phyloP scores from a whole-genome alignment of 1,139 yeast species.

The Pichia inconspicua region DNA sequence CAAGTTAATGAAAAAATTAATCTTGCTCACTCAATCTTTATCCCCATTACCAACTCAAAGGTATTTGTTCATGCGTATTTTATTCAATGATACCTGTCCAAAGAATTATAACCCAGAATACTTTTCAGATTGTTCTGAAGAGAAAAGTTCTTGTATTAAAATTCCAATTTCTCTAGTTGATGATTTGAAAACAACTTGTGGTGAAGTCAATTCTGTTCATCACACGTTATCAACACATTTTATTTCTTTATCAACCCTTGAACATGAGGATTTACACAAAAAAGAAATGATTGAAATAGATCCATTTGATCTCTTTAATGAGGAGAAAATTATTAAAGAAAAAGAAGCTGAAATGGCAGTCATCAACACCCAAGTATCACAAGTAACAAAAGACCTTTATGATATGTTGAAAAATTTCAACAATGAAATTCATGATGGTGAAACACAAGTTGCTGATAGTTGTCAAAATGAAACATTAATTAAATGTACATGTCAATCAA shows the following conservation, averaged over 20 bases:
- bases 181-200: conserved; percentile 18
- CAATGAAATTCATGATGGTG: conserved; percentile 8
- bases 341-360: neutral
- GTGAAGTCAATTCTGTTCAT: conserved; percentile 17
- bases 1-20: conserved; percentile 40
- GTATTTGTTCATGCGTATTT: conserved; percentile 37
- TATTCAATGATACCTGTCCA: conserved; percentile 43
- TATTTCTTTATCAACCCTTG: conserved; percentile 14
- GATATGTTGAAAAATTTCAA: conserved; percentile 6
- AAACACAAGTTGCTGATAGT: conserved; percentile 14
- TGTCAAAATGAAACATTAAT: neutral
- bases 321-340: neutral
- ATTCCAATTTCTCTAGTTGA: conserved; percentile 15
- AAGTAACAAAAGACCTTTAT: conserved; percentile 20
- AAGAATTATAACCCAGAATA: conserved; percentile 39
- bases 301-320: conserved; percentile 17
- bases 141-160: conserved; percentile 17
- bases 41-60: conserved; percentile 41
- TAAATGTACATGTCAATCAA: conserved; percentile 17
- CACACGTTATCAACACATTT: conserved; percentile 16
- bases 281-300: conserved; percentile 12
- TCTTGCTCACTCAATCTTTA: conserved; percentile 44
- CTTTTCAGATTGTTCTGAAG: conserved; percentile 38
- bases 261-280: neutral
- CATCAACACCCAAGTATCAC: conserved; percentile 15